These are phyloP conservation scores for Dissophora globulifera DNA, from an alignment of 192 early-diverging fungal genomes.

Conservation along the genomic window DNA sequence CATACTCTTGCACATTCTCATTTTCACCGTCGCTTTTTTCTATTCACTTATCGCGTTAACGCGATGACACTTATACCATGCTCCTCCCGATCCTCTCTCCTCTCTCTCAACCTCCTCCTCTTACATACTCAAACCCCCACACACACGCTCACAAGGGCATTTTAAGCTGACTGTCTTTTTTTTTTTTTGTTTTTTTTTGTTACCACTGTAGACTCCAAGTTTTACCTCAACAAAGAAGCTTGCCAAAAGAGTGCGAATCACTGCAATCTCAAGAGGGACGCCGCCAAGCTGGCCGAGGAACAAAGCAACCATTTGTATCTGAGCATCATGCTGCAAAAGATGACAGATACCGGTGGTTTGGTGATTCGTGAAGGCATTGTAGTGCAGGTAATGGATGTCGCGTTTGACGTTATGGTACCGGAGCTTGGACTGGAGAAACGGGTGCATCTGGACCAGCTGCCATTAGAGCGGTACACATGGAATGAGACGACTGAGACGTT, in stretches of 20 bases:
- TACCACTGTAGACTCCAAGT: conserved; percentile 52
- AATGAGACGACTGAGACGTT: conserved; percentile 48
- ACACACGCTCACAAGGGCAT: neutral
- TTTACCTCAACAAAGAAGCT: conserved; percentile 66
- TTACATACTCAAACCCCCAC: no score
- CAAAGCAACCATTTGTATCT: conserved; percentile 73
- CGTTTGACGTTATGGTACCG: conserved; percentile 80
- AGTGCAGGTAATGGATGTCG: conserved; percentile 68
- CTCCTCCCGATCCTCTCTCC: no score
- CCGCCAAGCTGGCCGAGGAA: conserved; percentile 76
- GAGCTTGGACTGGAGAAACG: conserved; percentile 80
- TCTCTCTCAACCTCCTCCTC: neutral
- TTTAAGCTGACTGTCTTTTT: no score
- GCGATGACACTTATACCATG: no score
- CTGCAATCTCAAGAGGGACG: conserved; percentile 83
- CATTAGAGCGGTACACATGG: conserved; percentile 55
- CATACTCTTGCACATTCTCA: no score
- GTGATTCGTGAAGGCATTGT: conserved; percentile 74
- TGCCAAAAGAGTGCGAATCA: conserved; percentile 74
- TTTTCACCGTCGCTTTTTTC: neutral
- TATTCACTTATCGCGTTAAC: no score
- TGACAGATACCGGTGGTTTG: conserved; percentile 54
- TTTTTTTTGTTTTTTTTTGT: conserved; percentile 6
- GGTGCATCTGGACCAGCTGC: conserved; percentile 64
- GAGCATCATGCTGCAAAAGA: conserved; percentile 64